Base-by-base conservation (phyloP, 2,329 filamentous ascomycete genomes). In the Pezicula rhizophila region DNA sequence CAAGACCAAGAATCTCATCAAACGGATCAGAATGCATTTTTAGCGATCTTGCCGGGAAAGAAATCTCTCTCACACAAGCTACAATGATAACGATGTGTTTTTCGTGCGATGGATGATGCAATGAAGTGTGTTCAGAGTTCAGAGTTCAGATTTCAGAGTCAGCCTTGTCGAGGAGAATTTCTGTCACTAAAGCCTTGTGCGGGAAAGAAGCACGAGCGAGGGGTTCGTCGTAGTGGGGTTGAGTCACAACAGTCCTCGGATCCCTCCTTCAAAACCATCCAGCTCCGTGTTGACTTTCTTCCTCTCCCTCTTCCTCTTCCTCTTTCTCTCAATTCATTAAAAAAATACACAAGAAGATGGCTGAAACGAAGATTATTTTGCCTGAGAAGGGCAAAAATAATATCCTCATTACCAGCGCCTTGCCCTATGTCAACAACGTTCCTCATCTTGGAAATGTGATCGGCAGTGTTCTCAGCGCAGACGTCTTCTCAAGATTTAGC, bases 381-480 rank as follows among this genome's bases (percentile, higher is more conserved):
- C 86, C 86, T 56, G 69, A 81, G 61, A 72, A 80, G 65, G 87
- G 85, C 58, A 84, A 95, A 76, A 79, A 84, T 61, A 97, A 96
- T 68, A 82, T 95, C 60, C 79, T 97, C 54, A 84, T 97, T 61
- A 96, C 92, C 39, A 92, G 86, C 60, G 91, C 91, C n/a, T 70
- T 96, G 42, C 90, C 90, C 38, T 96, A 96, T 61, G 86, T 89
- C 57, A 82, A 84, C 67, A 81, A 84, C 61, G 80, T 87, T 26
- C 86, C 90, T 43, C 91, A 96, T 71, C 73, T 96, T 60, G 91
- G 89, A 54, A 95, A 95, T 69, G 83, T 95, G 57, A 84, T 95
- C 55, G 89, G 89, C 55, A 89, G 84, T 60, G 89, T 96, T 35
- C 78, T 96, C 59, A 90, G 85, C 54, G 91, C 91, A 60, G 91